Conservation (phyloP, 345 rosid genomes). For the Eucalyptus virginea region DNA sequence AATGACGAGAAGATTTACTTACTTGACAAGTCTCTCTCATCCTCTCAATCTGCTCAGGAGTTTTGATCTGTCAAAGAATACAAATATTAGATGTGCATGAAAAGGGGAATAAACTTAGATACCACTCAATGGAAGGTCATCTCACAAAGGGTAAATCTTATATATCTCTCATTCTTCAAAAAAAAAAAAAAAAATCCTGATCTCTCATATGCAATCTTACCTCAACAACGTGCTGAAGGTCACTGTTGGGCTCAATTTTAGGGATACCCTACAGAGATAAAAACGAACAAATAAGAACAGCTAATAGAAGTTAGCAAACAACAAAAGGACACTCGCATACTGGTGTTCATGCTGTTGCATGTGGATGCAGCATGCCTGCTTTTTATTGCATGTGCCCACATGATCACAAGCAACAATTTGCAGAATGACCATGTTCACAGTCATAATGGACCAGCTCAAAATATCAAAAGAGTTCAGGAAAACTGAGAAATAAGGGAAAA, state of each 20-base stretch:
- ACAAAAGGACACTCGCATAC: neutral
- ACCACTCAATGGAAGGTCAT: neutral
- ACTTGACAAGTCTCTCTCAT: constrained; percentile 91
- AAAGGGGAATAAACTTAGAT: neutral
- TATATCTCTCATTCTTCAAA: neutral
- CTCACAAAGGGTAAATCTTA: neutral
- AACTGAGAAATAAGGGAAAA: neutral
- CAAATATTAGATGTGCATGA: neutral
- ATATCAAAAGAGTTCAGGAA: neutral
- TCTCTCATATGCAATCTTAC: constrained; percentile 6
- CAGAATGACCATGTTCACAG: neutral
- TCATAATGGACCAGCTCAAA: neutral
- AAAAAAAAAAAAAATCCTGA: neutral
- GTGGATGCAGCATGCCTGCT: neutral
- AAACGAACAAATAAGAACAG: neutral
- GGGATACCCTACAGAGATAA: constrained; percentile 57
- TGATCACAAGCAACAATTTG: neutral
- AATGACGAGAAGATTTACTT: constrained; percentile 4
- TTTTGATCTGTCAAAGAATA: constrained; percentile 57
- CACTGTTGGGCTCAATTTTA: constrained; percentile 79
- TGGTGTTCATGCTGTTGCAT: neutral
- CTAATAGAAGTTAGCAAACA: neutral
- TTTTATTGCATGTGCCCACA: neutral
- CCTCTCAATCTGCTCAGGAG: constrained; percentile 67
- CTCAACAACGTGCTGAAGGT: constrained; percentile 82